Evolutionary conservation across 2,329 filamentous ascomycete species (phyloP).

Genomic region (Camillea tinctor): DNA sequence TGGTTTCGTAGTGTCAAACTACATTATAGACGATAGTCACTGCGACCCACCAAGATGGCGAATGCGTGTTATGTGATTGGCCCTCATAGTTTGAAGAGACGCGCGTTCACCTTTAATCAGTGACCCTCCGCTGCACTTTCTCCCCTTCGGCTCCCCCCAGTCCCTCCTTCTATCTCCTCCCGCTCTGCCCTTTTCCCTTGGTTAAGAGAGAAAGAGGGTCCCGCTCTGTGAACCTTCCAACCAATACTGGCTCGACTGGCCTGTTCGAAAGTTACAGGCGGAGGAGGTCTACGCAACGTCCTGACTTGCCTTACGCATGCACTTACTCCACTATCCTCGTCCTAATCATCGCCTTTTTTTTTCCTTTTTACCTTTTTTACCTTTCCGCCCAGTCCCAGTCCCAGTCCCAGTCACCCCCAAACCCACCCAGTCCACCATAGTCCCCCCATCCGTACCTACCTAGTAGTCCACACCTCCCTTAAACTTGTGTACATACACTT

Average conservation of each 20-base stretch:
- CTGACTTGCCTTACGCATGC: slow-evolving; percentile 3
- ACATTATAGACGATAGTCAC: slow-evolving; percentile 1
- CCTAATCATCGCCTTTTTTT: background rate
- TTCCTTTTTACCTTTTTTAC: background rate
- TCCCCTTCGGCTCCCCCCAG: slow-evolving; percentile 4
- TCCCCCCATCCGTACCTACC: slow-evolving; percentile 5
- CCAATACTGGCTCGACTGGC: slow-evolving; percentile 11
- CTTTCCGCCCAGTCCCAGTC: background rate
- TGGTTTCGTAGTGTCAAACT: background rate
- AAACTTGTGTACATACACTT: slow-evolving; percentile 2
- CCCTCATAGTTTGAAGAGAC: slow-evolving; percentile 17
- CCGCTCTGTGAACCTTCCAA: background rate
- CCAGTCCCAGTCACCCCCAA: background rate
- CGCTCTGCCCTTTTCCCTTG: slow-evolving; percentile 10
- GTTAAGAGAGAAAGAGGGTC: background rate
- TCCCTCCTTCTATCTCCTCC: slow-evolving; percentile 17
- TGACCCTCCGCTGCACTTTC: background rate
- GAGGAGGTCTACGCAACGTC: slow-evolving; percentile 24
- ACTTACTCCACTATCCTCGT: slow-evolving; percentile 8
- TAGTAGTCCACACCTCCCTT: background rate
- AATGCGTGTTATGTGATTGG: slow-evolving; percentile 25
- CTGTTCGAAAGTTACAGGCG: slow-evolving; percentile 7
- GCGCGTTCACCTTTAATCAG: slow-evolving; percentile 24
- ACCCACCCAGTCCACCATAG: slow-evolving; percentile 4
- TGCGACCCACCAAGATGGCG: slow-evolving; percentile 11